phyloP scores from a whole-genome alignment of 192 early-diverging fungal genomes.

The Coemansia aciculifera region DNA sequence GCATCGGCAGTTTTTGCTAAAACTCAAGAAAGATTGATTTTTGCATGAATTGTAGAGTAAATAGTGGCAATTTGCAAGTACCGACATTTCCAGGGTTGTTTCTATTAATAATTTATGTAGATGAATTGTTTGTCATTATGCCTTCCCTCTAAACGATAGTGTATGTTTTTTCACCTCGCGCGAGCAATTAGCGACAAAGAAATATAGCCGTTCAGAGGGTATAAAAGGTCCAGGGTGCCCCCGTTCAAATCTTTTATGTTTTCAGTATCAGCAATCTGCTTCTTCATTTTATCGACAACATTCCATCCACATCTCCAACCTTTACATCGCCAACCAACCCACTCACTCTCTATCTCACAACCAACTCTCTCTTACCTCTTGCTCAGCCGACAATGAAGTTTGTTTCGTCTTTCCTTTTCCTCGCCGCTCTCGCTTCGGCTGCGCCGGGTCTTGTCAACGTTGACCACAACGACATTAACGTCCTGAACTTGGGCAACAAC shows the following conservation, averaged over 20 bases:
- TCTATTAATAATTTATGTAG: background rate
- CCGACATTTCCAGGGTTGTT: background rate
- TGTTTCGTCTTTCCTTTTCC: slow-evolving; percentile 24
- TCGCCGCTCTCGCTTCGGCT: slow-evolving; percentile 22
- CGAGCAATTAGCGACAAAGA: background rate
- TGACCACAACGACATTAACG: background rate
- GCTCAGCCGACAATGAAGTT: slow-evolving; percentile 28
- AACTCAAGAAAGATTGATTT: no score
- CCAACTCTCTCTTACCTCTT: background rate
- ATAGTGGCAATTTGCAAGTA: background rate
- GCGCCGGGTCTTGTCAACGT: slow-evolving; percentile 10
- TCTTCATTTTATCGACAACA: background rate
- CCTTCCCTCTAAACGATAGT: background rate
- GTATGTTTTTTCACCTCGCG: background rate
- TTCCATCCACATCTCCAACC: background rate
- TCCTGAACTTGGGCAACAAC: background rate
- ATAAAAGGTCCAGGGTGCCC: background rate
- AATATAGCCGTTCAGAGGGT: background rate
- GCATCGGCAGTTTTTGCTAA: no score
- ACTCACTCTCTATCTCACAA: background rate
- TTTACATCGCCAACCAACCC: background rate
- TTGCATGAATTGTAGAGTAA: no score
- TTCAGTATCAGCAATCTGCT: slow-evolving; percentile 4
- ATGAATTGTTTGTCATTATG: background rate
- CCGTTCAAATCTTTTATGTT: background rate